Evolutionary conservation across 495 filamentous ascomycete genomes (phyloP), one percentile per base, ranked within the genome.

Genomic region (Recurvomyces mirabilis): DNA sequence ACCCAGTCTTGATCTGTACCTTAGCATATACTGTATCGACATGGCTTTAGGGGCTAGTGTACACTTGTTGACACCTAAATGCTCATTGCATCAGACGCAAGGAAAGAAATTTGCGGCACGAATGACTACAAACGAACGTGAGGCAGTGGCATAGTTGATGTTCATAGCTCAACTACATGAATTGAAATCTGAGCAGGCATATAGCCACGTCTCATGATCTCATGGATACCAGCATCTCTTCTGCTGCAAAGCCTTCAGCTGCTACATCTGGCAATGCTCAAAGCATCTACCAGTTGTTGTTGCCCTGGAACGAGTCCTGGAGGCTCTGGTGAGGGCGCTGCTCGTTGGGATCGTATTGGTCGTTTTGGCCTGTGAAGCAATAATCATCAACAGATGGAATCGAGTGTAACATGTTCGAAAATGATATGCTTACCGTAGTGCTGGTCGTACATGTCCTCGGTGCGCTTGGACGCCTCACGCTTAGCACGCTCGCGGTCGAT

Each of bases 401-500:
- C 61, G 56, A 23, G 37, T 28, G 4, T 5, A 25, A 37, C 34
- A 17, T 40, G 21, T 48, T 70, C 63, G 34, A n/a, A n/a, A n/a
- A n/a, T n/a, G n/a, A n/a, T n/a, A n/a, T 59, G 35, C 17, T 60
- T 53, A 24, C 68, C 67, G 59, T 81, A 79, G 53, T 80, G 71
- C 28, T 69, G 38, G 33, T 75, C 65, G 43, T 65, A 64, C 60
- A 65, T 48, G 24, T 44, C 45, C 63, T 81, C 63, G 26, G 74
- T 75, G 53, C 79, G 76, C 67, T 74, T 51, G 65, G 76, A 72
- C 38, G 82, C 82, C 43, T 82, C 70, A 42, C 71, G 68, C 55
- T 79, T 77, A 39, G 80, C 77, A 56, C 68, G 64, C 67, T 83
- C 71, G 33, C 68, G 65, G 64, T 89, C 82, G 45, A 75, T 60